Percentiles rank a stretch among this genome's conserved stretches.
Conservation (phyloP, 2,329 filamentous ascomycete species). For the Hysterium pulicare region DNA sequence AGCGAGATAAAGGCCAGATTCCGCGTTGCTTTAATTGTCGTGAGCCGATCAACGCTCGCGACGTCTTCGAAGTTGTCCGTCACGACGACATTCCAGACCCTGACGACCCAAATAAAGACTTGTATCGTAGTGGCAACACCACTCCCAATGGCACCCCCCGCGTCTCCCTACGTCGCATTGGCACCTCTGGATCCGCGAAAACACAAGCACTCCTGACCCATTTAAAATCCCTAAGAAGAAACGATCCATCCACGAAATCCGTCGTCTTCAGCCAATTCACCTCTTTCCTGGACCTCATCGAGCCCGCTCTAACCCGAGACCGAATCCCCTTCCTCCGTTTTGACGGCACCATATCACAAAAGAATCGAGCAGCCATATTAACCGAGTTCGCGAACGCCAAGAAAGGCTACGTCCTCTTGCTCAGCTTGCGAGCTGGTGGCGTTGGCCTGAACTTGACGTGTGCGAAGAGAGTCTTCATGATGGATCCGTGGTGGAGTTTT, state of each 20-base stretch:
- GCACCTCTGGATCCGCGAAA: constrained; percentile 78
- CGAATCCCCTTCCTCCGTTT: constrained; percentile 81
- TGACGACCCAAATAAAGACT: constrained; percentile 39
- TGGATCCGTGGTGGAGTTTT: constrained; percentile 99
- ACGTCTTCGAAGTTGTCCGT: constrained; percentile 88
- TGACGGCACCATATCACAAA: constrained; percentile 87
- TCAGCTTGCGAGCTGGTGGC: constrained; percentile 84
- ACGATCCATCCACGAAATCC: constrained; percentile 71
- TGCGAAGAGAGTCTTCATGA: constrained; percentile 91
- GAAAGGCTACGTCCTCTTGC: constrained; percentile 70
- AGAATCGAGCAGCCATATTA: constrained; percentile 74
- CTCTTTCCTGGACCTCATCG: constrained; percentile 88
- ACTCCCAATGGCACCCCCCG: constrained; percentile 38
- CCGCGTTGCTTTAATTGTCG: constrained; percentile 91
- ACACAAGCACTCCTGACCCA: constrained; percentile 75
- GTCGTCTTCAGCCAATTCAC: constrained; percentile 98
- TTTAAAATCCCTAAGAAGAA: constrained; percentile 64
- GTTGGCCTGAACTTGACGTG: constrained; percentile 91
- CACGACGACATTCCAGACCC: constrained; percentile 60
- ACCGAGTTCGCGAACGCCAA: constrained; percentile 59
- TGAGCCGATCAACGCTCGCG: constrained; percentile 72
- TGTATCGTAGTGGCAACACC: constrained; percentile 23
- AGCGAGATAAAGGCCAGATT: constrained; percentile 69
- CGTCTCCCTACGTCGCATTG: constrained; percentile 60
- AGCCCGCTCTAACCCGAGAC: constrained; percentile 69